Percentiles rank a stretch among this genome's conserved stretches.
These are phyloP conservation scores for Flaveria sonorensis DNA, from an alignment of 129 eudicot genomes.

Conservation along the genomic window DNA sequence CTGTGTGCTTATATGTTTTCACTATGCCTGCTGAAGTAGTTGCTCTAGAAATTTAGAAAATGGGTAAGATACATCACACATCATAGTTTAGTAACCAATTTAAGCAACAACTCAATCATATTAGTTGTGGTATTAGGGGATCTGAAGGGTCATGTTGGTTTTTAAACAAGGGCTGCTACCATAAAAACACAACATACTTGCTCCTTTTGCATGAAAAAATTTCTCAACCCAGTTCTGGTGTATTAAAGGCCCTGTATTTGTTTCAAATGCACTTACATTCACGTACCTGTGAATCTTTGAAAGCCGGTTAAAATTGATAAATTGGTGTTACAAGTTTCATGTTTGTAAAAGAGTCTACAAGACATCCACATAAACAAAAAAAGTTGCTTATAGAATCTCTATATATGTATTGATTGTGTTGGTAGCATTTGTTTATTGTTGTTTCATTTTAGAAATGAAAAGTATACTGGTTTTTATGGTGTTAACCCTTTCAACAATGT, in stretches of 20 bases:
- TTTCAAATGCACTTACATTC: background rate
- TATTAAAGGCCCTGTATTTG: background rate
- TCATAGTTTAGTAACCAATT: conserved; percentile 1
- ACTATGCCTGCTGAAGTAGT: background rate
- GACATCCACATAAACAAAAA: no score
- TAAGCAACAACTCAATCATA: background rate
- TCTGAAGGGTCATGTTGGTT: background rate
- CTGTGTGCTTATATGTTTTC: background rate
- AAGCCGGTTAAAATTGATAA: background rate
- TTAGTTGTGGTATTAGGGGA: background rate
- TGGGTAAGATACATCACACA: background rate
- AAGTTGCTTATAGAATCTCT: background rate
- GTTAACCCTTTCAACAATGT: background rate
- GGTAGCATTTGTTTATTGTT: background rate
- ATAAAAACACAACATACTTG: background rate
- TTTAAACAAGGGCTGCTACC: background rate
- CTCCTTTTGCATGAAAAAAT: background rate
- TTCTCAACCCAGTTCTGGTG: background rate
- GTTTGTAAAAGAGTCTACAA: no score
- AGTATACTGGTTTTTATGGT: background rate
- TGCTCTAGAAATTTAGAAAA: background rate
- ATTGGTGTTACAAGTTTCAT: no score
- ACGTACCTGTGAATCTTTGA: background rate
- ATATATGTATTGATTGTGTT: background rate
- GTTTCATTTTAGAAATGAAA: background rate